Evolutionary conservation across 1,284 basidiomycete species (phyloP).

Genomic region (Cryptococcus sp.): DNA sequence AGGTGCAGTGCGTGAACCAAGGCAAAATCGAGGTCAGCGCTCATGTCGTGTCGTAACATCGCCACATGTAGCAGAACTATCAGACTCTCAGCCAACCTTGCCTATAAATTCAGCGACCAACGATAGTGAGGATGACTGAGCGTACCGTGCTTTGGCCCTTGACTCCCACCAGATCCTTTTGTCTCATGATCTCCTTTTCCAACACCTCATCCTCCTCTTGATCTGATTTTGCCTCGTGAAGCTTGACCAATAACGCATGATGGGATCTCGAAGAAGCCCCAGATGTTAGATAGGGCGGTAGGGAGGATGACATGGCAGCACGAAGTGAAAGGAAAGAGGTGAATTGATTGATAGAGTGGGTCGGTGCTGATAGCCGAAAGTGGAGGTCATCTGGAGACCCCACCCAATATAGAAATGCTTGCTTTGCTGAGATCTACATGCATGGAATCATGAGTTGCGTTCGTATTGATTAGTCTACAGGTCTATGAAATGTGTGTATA

Average conservation of each 20-base stretch:
- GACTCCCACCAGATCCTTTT: slow-evolving; percentile 9
- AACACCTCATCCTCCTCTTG: slow-evolving; percentile 32
- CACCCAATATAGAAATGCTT: no score
- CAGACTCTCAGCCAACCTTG: slow-evolving; percentile 29
- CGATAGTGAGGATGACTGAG: neutral
- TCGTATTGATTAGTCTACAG: neutral
- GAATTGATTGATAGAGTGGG: neutral
- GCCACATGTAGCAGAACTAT: slow-evolving; percentile 35
- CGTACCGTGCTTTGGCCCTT: slow-evolving; percentile 21
- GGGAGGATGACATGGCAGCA: neutral
- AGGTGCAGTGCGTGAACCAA: slow-evolving; percentile 40
- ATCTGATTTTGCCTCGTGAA: slow-evolving; percentile 23
- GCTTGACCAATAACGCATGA: slow-evolving; percentile 34
- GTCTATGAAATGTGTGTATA: neutral
- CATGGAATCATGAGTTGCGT: neutral
- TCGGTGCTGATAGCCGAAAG: no score
- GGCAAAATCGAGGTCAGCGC: slow-evolving; percentile 20
- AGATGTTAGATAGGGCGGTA: slow-evolving; percentile 41
- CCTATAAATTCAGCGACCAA: slow-evolving; percentile 11
- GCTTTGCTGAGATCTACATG: neutral
- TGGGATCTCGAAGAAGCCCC: slow-evolving; percentile 41
- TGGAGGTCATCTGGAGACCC: no score
- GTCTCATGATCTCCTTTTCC: slow-evolving; percentile 16
- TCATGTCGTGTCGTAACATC: slow-evolving; percentile 9
- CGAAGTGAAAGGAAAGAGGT: neutral